A percentile compares a stretch with the other conserved stretches of the same genome.
Evolutionary conservation across 306 rosid genomes (phyloP).

Genomic region (Albizia julibrissin): DNA sequence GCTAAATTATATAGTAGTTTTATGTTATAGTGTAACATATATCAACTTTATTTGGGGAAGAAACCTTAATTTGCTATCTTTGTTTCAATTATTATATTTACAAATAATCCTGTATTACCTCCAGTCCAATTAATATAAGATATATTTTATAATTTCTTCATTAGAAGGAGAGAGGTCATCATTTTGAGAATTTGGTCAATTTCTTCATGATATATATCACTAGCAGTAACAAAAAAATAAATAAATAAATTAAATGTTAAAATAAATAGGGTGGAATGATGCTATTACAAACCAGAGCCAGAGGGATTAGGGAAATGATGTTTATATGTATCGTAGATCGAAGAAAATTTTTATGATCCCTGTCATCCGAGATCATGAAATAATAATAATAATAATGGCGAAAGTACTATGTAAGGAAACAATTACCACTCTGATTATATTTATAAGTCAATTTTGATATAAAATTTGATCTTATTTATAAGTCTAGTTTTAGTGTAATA

Average conservation of each 20-base stretch:
- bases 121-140: too few species aligned
- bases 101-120: too few species aligned
- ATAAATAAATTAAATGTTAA: neutral
- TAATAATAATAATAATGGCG: neutral
- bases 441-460: too few species aligned
- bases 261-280: neutral
- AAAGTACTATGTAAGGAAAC: conserved; percentile 18
- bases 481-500: too few species aligned
- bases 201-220: too few species aligned
- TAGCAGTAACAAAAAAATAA: neutral
- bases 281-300: neutral
- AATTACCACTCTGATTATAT: too few species aligned
- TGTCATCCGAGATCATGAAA: conserved; percentile 19
- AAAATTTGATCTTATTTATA: too few species aligned
- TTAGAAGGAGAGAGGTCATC: too few species aligned
- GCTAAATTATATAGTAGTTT: neutral
- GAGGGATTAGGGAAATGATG: neutral
- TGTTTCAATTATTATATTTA: too few species aligned
- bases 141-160: too few species aligned
- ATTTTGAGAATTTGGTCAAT: too few species aligned
- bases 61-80: neutral
- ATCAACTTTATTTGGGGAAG: neutral
- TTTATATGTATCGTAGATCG: neutral
- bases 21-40: too few species aligned
- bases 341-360: conserved; percentile 25